Base-by-base conservation (phyloP, 345 rosid genomes). In the Hypericum androsaemum region DNA sequence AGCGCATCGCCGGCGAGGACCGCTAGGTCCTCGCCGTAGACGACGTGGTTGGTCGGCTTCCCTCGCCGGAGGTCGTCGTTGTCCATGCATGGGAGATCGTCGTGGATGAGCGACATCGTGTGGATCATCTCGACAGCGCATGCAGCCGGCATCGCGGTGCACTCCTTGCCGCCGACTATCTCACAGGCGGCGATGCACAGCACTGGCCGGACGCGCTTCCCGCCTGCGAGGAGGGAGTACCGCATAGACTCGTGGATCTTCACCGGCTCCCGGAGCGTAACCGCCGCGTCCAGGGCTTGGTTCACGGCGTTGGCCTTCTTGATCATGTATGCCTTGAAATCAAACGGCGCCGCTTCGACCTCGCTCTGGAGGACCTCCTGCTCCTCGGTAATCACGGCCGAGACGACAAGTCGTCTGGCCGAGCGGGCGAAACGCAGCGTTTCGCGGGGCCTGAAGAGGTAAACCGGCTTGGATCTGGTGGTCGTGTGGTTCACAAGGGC, bases 61-160 rank as follows among this genome's bases (percentile, higher is more conserved):
- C 98, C 97, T 0, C 96, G 92, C 63, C 98, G 96, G 63, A 88
- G 80, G 47, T 85, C 94, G 63, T 88, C 97, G 76, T 92, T 81
- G 17, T 92, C 97, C 97, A 88, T 92, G 43, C 94, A 85, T 37
- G 98, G 96, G 6, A 92, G 73, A 46, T 92, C 98, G 53, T 92
- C 98, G 45, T 92, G 98, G 48, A 92, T 88, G 7, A 92, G 68
- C 0, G 96, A 92, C 97, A 92, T 92, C 60, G 97, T 83, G 58
- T 88, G 97, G 53, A 88, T 78, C 97, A 88, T 92, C 52, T 92
- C 95, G 9, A 88, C 80, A 10, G 90, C 97, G 40, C 97, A 88
- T 37, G 98, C 94, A 0, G 90, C 79, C 0, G 94, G 89, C 94
- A 92, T 83, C 11, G 94, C 94, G 55, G 37, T 35, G 10, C 82